Percentiles rank a stretch among this genome's conserved stretches.
Conservation (phyloP, 2,329 filamentous ascomycete species). For the Mycocentrospora acerina region DNA sequence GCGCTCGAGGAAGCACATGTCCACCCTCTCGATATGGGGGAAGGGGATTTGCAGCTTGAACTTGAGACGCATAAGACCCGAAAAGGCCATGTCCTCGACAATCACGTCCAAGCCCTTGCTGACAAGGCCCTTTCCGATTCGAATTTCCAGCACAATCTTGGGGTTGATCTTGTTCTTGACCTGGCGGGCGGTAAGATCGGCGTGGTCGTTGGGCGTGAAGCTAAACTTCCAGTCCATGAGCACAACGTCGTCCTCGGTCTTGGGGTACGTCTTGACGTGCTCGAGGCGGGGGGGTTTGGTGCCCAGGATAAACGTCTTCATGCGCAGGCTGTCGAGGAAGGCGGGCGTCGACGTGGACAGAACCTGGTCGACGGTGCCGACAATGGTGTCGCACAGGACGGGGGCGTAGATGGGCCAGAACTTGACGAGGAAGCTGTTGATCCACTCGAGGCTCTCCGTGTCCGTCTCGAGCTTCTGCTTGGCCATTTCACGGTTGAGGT, state of each 20-base stretch:
- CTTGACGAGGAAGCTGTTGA: slow-evolving; percentile 97
- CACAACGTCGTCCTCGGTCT: slow-evolving; percentile 90
- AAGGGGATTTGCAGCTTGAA: slow-evolving; percentile 96
- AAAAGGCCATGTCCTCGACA: slow-evolving; percentile 96
- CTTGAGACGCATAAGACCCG: slow-evolving; percentile 93
- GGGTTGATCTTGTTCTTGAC: slow-evolving; percentile 96
- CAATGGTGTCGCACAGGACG: slow-evolving; percentile 86
- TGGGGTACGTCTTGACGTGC: slow-evolving; percentile 97
- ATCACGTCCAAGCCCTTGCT: slow-evolving; percentile 97
- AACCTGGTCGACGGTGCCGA: slow-evolving; percentile 94
- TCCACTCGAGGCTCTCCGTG: slow-evolving; percentile 93
- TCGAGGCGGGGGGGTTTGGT: slow-evolving; percentile 95
- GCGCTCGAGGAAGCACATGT: slow-evolving; percentile 89
- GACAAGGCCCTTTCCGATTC: slow-evolving; percentile 92
- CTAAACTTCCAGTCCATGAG: slow-evolving; percentile 99
- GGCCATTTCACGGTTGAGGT: slow-evolving; percentile 84
- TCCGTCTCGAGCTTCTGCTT: slow-evolving; percentile 88
- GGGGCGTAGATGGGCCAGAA: slow-evolving; percentile 99
- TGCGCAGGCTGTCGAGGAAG: slow-evolving; percentile 88
- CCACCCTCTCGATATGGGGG: slow-evolving; percentile 90
- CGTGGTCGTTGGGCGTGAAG: slow-evolving; percentile 92
- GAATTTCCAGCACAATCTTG: slow-evolving; percentile 91
- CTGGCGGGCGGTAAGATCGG: slow-evolving; percentile 87
- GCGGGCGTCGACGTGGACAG: slow-evolving; percentile 87
- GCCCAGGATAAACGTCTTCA: slow-evolving; percentile 91